A percentile compares a stretch with the other conserved stretches of the same genome.
These are phyloP conservation scores for Pugionium cornutum DNA, from an alignment of 345 rosid genomes.

Conservation along the genomic window DNA sequence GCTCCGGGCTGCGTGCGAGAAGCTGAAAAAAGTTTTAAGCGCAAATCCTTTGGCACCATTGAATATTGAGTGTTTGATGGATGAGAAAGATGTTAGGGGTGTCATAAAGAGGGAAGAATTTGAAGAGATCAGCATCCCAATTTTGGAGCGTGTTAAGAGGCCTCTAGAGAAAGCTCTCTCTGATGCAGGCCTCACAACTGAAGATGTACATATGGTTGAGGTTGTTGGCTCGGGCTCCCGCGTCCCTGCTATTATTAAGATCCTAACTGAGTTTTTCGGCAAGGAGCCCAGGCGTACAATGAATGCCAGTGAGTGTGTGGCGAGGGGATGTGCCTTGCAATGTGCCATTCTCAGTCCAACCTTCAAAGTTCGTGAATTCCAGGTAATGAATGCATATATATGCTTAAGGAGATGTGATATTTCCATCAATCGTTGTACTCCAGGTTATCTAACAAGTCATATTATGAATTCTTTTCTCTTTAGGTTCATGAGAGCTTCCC, in stretches of 20 bases:
- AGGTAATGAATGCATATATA: slow-evolving; percentile 50
- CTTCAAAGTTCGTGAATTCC: slow-evolving; percentile 93
- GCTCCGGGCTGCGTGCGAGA: slow-evolving; percentile 84
- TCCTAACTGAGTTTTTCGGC: slow-evolving; percentile 88
- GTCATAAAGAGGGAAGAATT: slow-evolving; percentile 88
- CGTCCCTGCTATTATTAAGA: slow-evolving; percentile 76
- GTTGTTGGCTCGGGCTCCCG: slow-evolving; percentile 93
- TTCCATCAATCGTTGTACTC: not conserved
- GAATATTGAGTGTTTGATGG: slow-evolving; percentile 93
- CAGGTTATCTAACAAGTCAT: slow-evolving; percentile 11
- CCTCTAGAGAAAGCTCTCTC: slow-evolving; percentile 89
- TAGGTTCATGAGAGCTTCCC: slow-evolving; percentile 93
- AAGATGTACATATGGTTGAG: slow-evolving; percentile 83
- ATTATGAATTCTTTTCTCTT: not conserved
- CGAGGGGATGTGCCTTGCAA: slow-evolving; percentile 83
- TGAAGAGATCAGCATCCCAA: slow-evolving; percentile 73
- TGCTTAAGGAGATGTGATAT: not conserved
- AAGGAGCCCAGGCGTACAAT: slow-evolving; percentile 95
- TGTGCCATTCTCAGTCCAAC: slow-evolving; percentile 99
- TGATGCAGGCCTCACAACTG: slow-evolving; percentile 75
- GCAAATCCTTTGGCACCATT: slow-evolving; percentile 92
- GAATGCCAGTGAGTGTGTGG: slow-evolving; percentile 99
- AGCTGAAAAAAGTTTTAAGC: slow-evolving; percentile 90
- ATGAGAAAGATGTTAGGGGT: slow-evolving; percentile 91
- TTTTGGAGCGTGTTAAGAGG: slow-evolving; percentile 82